Evolutionary conservation across 176 grass and related monocot genomes (phyloP).

Genomic region (Ananas comosus): DNA sequence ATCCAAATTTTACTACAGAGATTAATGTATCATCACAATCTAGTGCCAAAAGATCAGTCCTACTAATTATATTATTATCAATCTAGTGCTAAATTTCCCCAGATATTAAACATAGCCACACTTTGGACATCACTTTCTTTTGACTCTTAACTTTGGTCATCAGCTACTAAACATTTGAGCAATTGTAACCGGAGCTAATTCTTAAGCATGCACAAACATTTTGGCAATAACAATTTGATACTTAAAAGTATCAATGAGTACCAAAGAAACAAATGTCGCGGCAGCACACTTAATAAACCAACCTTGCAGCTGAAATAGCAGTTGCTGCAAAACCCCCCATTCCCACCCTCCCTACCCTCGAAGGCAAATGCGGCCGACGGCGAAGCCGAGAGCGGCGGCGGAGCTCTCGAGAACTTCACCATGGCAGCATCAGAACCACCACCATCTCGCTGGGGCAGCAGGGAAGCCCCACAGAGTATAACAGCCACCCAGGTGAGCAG

Average conservation of each 20-base stretch:
- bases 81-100: too few relatives aligned
- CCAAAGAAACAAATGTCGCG: not conserved
- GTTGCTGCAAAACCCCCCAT: conserved; percentile 32
- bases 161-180: too few relatives aligned
- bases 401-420: conserved; percentile 35
- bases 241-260: not conserved
- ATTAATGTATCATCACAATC: too few relatives aligned
- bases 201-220: too few relatives aligned
- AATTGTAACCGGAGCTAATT: too few relatives aligned
- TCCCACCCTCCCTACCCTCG: conserved; percentile 26
- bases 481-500: not conserved
- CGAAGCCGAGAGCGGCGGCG: conserved; percentile 37
- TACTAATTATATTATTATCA: too few relatives aligned
- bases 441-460: conserved; percentile 6
- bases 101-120: too few relatives aligned
- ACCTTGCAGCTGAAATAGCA: conserved; percentile 75
- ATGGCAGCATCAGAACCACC: conserved; percentile 11
- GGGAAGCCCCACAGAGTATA: not conserved
- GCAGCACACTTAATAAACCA: not conserved
- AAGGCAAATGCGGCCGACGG: conserved; percentile 50
- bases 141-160: too few relatives aligned
- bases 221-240: too few relatives aligned
- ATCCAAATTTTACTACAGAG: too few relatives aligned
- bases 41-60: too few relatives aligned
- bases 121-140: too few relatives aligned